Conservation (phyloP, 2,329 filamentous ascomycete species). For the Gaeumannomyces tritici region DNA sequence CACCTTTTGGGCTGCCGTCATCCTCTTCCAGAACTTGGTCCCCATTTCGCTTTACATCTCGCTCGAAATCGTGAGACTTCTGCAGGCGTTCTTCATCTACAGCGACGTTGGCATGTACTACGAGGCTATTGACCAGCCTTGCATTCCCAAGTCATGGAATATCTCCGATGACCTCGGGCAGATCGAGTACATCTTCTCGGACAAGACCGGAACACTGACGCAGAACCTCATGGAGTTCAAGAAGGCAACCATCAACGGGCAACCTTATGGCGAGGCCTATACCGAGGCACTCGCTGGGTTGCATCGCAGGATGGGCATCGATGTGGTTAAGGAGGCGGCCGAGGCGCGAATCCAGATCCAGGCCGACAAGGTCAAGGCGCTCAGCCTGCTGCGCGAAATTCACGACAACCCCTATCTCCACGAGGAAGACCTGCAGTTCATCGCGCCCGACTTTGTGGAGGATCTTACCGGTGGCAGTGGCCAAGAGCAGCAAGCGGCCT, state of each 20-base stretch:
- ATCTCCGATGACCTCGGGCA: constrained; percentile 97
- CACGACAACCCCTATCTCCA: constrained; percentile 87
- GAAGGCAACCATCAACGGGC: constrained; percentile 93
- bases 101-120: constrained; percentile 97
- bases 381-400: constrained; percentile 63
- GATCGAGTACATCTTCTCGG: constrained; percentile 88
- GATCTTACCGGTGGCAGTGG: constrained; percentile 75
- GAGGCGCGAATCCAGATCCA: constrained; percentile 70
- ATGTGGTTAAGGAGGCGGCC: constrained; percentile 72
- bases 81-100: constrained; percentile 96
- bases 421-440: constrained; percentile 83
- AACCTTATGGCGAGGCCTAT: constrained; percentile 93
- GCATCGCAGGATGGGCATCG: constrained; percentile 81
- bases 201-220: constrained; percentile 16
- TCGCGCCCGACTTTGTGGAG: constrained; percentile 79
- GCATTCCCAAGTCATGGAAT: constrained; percentile 97
- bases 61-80: constrained; percentile 85
- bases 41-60: constrained; percentile 98
- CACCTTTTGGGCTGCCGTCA: constrained; percentile 91
- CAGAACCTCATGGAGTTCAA: constrained; percentile 74
- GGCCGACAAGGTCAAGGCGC: constrained; percentile 61
- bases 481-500: constrained; percentile 64
- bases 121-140: constrained; percentile 85
- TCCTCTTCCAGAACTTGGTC: constrained; percentile 96
- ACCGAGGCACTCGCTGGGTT: constrained; percentile 95